Evolutionary conservation across 495 filamentous ascomycete species (phyloP), one percentile per base, ranked within the genome.

Genomic region (Lepraria neglecta): DNA sequence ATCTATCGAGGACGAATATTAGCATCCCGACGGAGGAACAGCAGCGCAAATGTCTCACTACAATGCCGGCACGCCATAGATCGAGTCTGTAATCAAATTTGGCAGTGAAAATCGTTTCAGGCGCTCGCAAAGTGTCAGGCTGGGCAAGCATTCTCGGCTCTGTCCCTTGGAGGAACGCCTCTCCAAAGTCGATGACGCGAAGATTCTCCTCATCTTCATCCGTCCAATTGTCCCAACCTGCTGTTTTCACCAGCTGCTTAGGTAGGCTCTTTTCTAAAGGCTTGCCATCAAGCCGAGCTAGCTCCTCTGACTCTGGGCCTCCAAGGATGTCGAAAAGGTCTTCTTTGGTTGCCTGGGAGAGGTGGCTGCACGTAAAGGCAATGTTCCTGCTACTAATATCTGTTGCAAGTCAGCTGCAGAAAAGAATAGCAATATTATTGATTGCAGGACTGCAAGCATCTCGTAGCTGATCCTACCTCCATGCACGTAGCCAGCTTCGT

Each of bases 121-220:
- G 77, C 55, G 71, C 74, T 45, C 70, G 68, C 45, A 80, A 31
- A 38, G 52, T 6, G 30, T 68, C 17, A 45, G 78, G 76, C 35
- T 72, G 73, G 57, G 71, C 68, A 40, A 79, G 68, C 3, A 48
- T 69, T 50, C 63, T 50, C 43, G 76, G 73, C 24, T 54, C 33
- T 3, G 60, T 45, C 33, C 44, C 60, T 11, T 63, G 64, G 21
- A 69, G 59, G 48, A 80, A 80, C 21, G 74, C 70, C 64, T 78
- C 71, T 35, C 77, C 74, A 40, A 78, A 74, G 62, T 80, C 77
- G 21, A 80, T 68, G 44, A 80, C 68, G 10, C 72, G 66, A 59
- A 76, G 60, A 60, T 76, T 69, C 61, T 75, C 71, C 3, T 73
- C 69, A 56, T 77, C 72, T 48, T 76, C 71, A 38, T 72, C 71